These are phyloP conservation scores for Amphirosellinia nigrospora DNA, from an alignment of 495 filamentous ascomycete species.

Conservation along the genomic window DNA sequence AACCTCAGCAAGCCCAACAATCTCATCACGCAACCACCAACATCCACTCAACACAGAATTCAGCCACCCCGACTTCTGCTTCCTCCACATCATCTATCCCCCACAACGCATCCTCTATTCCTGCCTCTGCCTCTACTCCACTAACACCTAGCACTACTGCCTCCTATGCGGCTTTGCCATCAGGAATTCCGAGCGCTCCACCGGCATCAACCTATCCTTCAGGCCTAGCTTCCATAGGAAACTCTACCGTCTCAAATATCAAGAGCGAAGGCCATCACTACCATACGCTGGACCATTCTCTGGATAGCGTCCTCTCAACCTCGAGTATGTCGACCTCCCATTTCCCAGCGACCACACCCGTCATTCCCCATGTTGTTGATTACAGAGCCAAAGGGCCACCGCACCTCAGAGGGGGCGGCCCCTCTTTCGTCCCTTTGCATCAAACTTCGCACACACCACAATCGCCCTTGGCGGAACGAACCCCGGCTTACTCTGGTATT, in stretches of 20 bases:
- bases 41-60: conserved; percentile 20
- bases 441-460: conserved; percentile 33
- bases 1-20: conserved; percentile 22
- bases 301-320: conserved; percentile 57
- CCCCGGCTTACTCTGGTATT: conserved; percentile 54
- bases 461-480: conserved; percentile 42
- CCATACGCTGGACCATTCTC: conserved; percentile 76
- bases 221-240: conserved; percentile 46
- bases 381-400: conserved; percentile 39
- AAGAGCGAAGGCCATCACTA: conserved; percentile 71
- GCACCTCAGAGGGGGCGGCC: conserved; percentile 51
- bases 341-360: conserved; percentile 42
- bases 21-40: conserved; percentile 15
- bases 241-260: conserved; percentile 58
- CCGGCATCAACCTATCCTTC: conserved; percentile 30
- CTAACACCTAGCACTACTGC: conserved; percentile 40
- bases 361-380: conserved; percentile 36
- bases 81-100: conserved; percentile 41
- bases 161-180: conserved; percentile 33
- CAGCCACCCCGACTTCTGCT: conserved; percentile 23
- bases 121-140: conserved; percentile 43
- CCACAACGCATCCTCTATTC: conserved; percentile 49
- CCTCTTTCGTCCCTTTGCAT: conserved; percentile 38
- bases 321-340: conserved; percentile 46
- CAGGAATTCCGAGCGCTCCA: conserved; percentile 39